Conservation (phyloP, 768 basidiomycete genomes). For the Calocera viscosa region DNA sequence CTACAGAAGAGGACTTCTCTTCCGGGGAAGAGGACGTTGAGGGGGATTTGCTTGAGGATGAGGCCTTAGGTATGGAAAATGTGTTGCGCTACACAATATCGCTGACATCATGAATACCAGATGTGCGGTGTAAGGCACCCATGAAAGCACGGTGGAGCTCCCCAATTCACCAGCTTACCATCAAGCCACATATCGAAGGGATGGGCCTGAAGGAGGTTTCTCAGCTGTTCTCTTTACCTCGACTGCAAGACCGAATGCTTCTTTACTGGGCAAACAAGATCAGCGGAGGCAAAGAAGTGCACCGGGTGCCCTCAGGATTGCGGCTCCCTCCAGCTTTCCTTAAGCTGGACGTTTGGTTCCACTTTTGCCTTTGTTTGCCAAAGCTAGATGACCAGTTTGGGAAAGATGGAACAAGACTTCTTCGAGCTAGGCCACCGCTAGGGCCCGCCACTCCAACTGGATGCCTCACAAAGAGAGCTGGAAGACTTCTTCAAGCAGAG, state of each 20-base stretch:
- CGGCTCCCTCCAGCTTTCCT: background rate
- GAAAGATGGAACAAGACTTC: background rate
- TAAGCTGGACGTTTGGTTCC: background rate
- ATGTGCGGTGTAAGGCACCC: no score
- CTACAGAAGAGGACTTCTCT: background rate
- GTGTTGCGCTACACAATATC: no score
- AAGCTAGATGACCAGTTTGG: background rate
- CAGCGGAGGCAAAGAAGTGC: background rate
- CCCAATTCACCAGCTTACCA: background rate
- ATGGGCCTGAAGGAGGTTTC: background rate
- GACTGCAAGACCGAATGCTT: background rate
- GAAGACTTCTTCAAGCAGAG: background rate
- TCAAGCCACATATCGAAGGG: background rate
- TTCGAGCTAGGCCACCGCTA: background rate
- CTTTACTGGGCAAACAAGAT: background rate
- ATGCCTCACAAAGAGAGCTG: background rate
- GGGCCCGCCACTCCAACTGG: background rate
- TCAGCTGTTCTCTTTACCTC: background rate
- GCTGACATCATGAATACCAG: no score
- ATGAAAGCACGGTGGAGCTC: background rate
- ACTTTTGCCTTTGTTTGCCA: background rate
- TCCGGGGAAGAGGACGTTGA: background rate
- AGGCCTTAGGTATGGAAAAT: no score
- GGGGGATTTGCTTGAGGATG: background rate
- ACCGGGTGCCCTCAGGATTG: background rate